Base-by-base conservation (phyloP, 768 basidiomycete species). In the Thelephora ganbajun region DNA sequence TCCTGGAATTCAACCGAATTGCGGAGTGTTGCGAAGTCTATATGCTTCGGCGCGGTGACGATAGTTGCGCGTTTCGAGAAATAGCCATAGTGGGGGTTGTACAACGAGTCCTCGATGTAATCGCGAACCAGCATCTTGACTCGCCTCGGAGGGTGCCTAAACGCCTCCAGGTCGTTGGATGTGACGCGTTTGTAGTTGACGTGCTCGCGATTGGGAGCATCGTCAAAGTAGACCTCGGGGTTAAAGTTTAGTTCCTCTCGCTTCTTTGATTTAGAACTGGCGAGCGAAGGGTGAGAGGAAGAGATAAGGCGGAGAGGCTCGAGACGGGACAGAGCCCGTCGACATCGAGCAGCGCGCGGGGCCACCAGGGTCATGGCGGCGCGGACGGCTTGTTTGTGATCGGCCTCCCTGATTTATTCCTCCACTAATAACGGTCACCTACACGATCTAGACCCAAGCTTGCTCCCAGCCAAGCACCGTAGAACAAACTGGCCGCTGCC, bases 51-150 rank as follows among this genome's bases (percentile, higher is more conserved):
- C 1, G 77, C 69, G 35, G 80, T 79, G 61, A 96, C 89, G 53
- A 99, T 98, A 41, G 79, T 83, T 1, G 87, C 94, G 57, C 91
- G 85, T 56, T 85, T 84, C 26, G 90, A 80, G 62, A 99, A 98
- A 66, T 99, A 99, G 34, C 96, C 96, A 60, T 99, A 98, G 63
- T 93, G 68, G 3, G 91, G 93, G 62, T 99, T 98, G 68, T 99
- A 99, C 34, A 99, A 66, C 6, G 87, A 82, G 61, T 99, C 96
- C 59, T 98, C 91, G 51, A 99, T 91, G 61, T 85, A 99, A 66
- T 99, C 94, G 53, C 96, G 79, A 42, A 83, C 80, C 33, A 98
- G 80, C 89, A 97, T 93, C 63, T 86, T 89, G 48, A 93, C 92
- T 46, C 77, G 70, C 41, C 67, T 75, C 2, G 92, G 93, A 6